phyloP scores from a whole-genome alignment of 345 rosid species.

The Citrus sp. region DNA sequence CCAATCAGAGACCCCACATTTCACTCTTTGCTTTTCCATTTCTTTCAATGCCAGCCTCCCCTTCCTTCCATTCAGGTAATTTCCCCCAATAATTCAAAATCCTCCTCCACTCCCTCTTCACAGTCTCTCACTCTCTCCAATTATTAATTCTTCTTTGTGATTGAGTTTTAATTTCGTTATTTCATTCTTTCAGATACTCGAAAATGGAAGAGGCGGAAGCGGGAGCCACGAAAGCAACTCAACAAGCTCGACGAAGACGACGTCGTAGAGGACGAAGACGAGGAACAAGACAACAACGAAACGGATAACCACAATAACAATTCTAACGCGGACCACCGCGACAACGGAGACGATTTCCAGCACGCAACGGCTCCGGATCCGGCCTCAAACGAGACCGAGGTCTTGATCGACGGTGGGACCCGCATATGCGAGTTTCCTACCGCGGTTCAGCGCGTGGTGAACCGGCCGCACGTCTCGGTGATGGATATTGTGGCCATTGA shows the following conservation, averaged over 20 bases:
- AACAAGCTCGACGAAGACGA: conserved; percentile 51
- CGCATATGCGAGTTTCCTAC: conserved; percentile 74
- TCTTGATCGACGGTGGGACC: conserved; percentile 47
- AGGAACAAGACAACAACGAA: conserved; percentile 36
- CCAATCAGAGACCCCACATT: conserved; percentile 27
- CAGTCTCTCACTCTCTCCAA: neutral
- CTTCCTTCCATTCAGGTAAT: conserved; percentile 62
- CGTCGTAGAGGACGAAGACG: conserved; percentile 42
- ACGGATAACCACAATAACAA: conserved; percentile 33
- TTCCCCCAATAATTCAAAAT: conserved; percentile 2
- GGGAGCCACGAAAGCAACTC: conserved; percentile 52
- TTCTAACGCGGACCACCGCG: conserved; percentile 15
- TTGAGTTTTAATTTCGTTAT: conserved; percentile 5
- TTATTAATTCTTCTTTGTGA: neutral
- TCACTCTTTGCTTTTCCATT: conserved; percentile 3
- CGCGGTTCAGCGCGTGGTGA: conserved; percentile 56
- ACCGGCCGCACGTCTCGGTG: conserved; percentile 72
- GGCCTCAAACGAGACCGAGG: conserved; percentile 48
- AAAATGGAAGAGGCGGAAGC: conserved; percentile 78
- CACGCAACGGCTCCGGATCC: conserved; percentile 42
- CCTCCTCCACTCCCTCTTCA: conserved; percentile 10
- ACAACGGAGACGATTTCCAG: conserved; percentile 41
- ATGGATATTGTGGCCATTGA: conserved; percentile 58
- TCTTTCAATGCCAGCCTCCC: conserved; percentile 76
- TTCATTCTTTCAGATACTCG: conserved; percentile 47